These are phyloP conservation scores for Lolium rigidum DNA, from an alignment of 176 grass and related monocot species.

Conservation along the genomic window DNA sequence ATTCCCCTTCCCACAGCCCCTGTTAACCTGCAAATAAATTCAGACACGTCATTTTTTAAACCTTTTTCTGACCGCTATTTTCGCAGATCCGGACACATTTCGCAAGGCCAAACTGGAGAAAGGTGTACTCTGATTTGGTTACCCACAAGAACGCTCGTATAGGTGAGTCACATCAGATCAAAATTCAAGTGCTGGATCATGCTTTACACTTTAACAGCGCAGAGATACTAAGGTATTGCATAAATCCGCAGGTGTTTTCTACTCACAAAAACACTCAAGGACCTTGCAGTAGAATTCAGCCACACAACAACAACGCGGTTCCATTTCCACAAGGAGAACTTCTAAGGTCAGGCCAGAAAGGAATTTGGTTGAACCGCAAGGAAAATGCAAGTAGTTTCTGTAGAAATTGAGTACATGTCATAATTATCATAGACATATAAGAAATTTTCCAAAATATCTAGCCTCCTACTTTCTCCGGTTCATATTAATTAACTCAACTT, in stretches of 20 bases:
- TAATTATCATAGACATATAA: too few relatives aligned
- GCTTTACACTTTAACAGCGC: background rate
- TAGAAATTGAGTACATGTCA: constrained; percentile 21
- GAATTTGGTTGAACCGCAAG: constrained; percentile 1
- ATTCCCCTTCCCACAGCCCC: background rate
- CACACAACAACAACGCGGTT: constrained; percentile 86
- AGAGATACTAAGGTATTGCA: background rate
- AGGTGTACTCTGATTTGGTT: constrained; percentile 89
- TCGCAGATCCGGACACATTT: constrained; percentile 93
- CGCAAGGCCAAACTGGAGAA: constrained; percentile 98
- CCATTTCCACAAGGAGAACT: constrained; percentile 99
- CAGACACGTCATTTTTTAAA: background rate
- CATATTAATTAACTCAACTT: too few relatives aligned
- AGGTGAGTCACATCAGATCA: constrained; percentile 49
- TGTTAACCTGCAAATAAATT: constrained; percentile 9
- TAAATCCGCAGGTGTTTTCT: constrained; percentile 89
- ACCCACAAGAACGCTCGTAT: constrained; percentile 77
- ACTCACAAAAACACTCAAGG: constrained; percentile 79
- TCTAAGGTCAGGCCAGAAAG: constrained; percentile 55
- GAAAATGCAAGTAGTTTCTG: too few relatives aligned
- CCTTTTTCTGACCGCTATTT: background rate
- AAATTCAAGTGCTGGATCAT: constrained; percentile 1
- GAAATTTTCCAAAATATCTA: too few relatives aligned
- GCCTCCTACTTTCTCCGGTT: too few relatives aligned
- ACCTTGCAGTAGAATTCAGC: constrained; percentile 88